Evolutionary conservation across 176 grass and related monocot genomes (phyloP).

Genomic region (Rhynchospora tenuis): DNA sequence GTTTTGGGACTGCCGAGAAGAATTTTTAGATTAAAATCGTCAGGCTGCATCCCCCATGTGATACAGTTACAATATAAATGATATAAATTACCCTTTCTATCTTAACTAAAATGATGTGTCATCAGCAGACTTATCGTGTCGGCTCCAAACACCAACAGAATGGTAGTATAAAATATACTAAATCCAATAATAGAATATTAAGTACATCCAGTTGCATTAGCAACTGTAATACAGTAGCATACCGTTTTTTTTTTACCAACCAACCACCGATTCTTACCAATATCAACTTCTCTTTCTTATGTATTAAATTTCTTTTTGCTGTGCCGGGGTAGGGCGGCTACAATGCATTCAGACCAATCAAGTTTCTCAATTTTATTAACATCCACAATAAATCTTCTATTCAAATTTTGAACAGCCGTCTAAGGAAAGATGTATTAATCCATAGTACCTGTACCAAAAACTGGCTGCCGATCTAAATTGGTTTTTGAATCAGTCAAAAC

Average conservation of each 20-base stretch:
- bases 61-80: background rate
- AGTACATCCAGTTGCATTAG: background rate
- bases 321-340: too few species aligned
- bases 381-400: too few species aligned
- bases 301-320: too few species aligned
- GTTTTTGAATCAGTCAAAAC: background rate
- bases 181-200: background rate
- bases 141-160: background rate
- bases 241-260: background rate
- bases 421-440: too few species aligned
- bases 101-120: background rate
- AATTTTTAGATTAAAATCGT: conserved; percentile 19
- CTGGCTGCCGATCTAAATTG: background rate
- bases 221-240: background rate
- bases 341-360: too few species aligned
- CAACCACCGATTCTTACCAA: background rate
- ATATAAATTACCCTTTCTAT: background rate
- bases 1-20: background rate
- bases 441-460: too few species aligned
- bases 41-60: background rate
- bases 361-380: too few species aligned
- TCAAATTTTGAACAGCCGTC: too few species aligned
- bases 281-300: too few species aligned
- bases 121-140: background rate
- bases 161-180: background rate